Base-by-base conservation (phyloP, 371 early-diverging fungal genomes). In the Mucor racemosus region DNA sequence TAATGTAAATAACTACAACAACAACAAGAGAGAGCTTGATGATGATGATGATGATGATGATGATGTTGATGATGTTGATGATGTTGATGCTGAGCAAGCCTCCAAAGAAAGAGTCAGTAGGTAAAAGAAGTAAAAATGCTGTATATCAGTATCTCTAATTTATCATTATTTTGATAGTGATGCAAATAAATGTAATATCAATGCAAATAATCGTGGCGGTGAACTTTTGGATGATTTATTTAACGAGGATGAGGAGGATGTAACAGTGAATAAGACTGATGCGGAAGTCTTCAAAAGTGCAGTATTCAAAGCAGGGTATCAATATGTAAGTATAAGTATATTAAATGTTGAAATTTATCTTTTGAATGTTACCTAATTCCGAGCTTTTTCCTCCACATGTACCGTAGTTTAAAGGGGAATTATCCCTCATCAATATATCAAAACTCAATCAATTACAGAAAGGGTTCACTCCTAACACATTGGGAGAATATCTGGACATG, bases 231-330 rank as follows among this genome's bases (percentile, higher is more conserved):
- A 36, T 36, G 9, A 36, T 36, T 9, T 36, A 9, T 36, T 36
- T 36, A 36, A 9, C 36, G 36, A 36, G 9, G 36, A 36, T 9
- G 36, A 36, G 36, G 44, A 44, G 17, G 44, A 6, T 11, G 44
- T 5, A 44, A 44, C 44, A 4, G 44, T 15, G 44, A 10, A 44
- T 17, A 44, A 44, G 17, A 44, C 44, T 44, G 44, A 44, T 44
- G n/a, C 5, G 5, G 57, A 56, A 4, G 57, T 34, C 9, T 56
- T 56, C 8, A 56, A 36, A n/a, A n/a, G 7, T 1, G 57, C 8
- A n/a, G 57, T 56, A 2, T 56, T n/a, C 17, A 56, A 56, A n/a
- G 57, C 57, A 36, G 57, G 57, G 1, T 38, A 56, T n/a, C 13
- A 44, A 15, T 44, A 15, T 44, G 44, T 15, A 44, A 44, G 44